A percentile compares a stretch with the other conserved stretches of the same genome.
phyloP scores from a whole-genome alignment of 1,139 yeast species.

The Saccharomycopsis phalli region DNA sequence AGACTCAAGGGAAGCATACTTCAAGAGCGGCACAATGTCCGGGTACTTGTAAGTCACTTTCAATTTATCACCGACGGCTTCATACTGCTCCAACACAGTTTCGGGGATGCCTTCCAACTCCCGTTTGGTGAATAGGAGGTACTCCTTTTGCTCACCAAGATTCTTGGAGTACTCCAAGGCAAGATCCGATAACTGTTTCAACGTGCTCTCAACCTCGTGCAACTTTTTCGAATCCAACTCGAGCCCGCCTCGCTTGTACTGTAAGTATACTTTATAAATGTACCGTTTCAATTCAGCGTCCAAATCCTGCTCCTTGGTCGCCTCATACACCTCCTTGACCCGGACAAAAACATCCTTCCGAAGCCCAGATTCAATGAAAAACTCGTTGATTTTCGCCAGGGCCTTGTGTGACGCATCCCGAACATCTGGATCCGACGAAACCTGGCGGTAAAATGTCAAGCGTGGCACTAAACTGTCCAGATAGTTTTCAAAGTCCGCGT shows the following conservation, averaged over 20 bases:
- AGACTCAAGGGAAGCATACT: conserved; percentile 51
- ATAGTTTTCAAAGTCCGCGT: conserved; percentile 41
- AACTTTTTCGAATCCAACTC: conserved; percentile 47
- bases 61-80: conserved; percentile 33
- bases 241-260: conserved; percentile 58
- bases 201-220: conserved; percentile 44
- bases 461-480: conserved; percentile 37
- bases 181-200: conserved; percentile 49
- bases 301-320: conserved; percentile 28
- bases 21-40: conserved; percentile 63
- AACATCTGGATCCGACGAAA: conserved; percentile 49
- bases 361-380: conserved; percentile 51
- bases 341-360: conserved; percentile 59
- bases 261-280: conserved; percentile 45
- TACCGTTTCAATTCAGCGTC: conserved; percentile 50
- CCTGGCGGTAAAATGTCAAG: conserved; percentile 59
- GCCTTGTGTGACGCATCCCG: conserved; percentile 66
- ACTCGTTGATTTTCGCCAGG: conserved; percentile 46
- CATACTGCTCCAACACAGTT: conserved; percentile 50
- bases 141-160: conserved; percentile 62
- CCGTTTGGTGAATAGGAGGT: conserved; percentile 45
- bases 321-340: conserved; percentile 41
- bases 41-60: conserved; percentile 78
- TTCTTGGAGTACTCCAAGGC: conserved; percentile 52
- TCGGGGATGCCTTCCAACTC: conserved; percentile 70